These are phyloP conservation scores for Pythium dissotocum DNA, from an alignment of 352 stramenopile genomes.

Conservation along the genomic window DNA sequence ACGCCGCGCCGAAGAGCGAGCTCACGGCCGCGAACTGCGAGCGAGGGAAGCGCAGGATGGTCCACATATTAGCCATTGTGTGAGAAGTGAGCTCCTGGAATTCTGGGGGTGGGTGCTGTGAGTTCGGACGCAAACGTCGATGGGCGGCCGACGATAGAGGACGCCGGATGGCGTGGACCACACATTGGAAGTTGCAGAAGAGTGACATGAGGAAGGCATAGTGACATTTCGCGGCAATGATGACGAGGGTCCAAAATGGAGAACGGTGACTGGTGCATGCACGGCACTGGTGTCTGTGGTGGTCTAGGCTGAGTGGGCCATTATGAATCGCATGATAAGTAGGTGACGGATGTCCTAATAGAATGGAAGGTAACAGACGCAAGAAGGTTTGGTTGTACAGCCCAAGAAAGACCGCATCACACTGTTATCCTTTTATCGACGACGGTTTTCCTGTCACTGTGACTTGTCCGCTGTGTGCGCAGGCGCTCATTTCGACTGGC, in stretches of 20 bases:
- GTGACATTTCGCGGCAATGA: neutral
- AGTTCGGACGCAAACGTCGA: neutral
- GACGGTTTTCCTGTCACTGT: neutral
- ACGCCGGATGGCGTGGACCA: conserved; percentile 25
- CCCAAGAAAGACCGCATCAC: conserved; percentile 1
- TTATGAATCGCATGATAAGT: too few species aligned
- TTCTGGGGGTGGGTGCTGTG: neutral
- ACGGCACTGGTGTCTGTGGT: too few species aligned
- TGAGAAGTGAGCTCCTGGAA: neutral
- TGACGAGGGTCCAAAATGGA: too few species aligned
- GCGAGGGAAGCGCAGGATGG: conserved; percentile 29
- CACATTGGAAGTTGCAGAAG: neutral
- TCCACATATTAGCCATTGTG: conserved; percentile 19
- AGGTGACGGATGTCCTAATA: too few species aligned
- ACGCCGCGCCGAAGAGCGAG: conserved; percentile 17
- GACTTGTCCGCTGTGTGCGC: neutral
- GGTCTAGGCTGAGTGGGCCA: too few species aligned
- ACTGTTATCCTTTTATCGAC: conserved; percentile 2
- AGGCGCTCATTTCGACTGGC: neutral
- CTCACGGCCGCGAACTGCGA: conserved; percentile 1
- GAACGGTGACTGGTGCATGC: too few species aligned
- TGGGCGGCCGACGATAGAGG: conserved; percentile 22
- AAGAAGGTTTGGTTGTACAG: neutral
- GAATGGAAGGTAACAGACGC: too few species aligned
- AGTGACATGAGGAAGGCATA: conserved; percentile 6